A percentile compares a stretch with the other conserved stretches of the same genome.
These are phyloP conservation scores for Rhazya stricta DNA, from an alignment of 257 asterid species.

Conservation along the genomic window DNA sequence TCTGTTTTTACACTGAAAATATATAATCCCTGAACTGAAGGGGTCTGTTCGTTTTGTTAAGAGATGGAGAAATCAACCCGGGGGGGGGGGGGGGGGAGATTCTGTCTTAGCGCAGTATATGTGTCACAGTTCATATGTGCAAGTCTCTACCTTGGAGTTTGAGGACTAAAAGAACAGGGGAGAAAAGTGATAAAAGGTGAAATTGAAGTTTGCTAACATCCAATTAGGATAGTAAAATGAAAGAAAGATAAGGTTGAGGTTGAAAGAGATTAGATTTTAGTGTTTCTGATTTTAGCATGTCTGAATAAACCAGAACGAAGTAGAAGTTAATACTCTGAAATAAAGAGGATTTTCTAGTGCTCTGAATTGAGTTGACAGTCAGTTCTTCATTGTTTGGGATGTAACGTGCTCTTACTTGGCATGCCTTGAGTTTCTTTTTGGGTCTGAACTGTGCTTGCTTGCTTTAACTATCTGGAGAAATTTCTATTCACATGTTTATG, in stretches of 20 bases:
- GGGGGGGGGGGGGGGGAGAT: no score
- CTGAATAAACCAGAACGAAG: neutral
- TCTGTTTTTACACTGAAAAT: neutral
- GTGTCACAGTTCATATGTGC: no score
- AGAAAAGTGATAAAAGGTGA: neutral
- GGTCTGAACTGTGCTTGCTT: neutral
- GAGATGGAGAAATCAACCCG: neutral
- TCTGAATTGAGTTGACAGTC: neutral
- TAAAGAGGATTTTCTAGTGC: neutral
- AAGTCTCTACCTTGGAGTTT: neutral
- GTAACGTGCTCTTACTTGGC: neutral
- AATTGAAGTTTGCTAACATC: neutral
- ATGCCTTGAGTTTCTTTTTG: neutral
- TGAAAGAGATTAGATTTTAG: slow-evolving; percentile 6
- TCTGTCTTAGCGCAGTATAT: no score
- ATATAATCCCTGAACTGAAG: neutral
- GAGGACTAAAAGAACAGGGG: neutral
- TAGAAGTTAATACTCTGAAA: neutral
- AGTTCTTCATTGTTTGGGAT: neutral
- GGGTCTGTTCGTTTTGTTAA: neutral
- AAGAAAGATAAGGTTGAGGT: neutral
- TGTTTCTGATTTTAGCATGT: neutral
- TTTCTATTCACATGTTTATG: neutral
- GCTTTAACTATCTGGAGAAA: neutral
- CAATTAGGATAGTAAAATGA: neutral